Evolutionary conservation across 495 filamentous ascomycete genomes (phyloP).

Genomic region (Penicillium nucicola): DNA sequence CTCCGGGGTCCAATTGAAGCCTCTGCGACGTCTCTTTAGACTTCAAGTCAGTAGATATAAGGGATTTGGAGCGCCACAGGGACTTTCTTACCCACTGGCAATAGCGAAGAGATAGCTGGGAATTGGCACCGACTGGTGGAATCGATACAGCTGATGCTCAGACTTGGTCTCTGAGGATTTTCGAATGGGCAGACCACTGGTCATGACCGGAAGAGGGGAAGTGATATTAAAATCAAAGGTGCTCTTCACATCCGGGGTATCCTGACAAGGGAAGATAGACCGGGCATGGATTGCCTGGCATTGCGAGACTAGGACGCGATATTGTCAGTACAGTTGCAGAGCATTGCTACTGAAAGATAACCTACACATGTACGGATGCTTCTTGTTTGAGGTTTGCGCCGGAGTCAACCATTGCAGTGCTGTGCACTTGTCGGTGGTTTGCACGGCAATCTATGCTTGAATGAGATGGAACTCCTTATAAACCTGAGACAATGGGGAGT

Average conservation of each 20-base stretch:
- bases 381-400: constrained; percentile 87
- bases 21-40: constrained; percentile 65
- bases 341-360: background rate
- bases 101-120: constrained; percentile 92
- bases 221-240: constrained; percentile 85
- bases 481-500: background rate
- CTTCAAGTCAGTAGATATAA: background rate
- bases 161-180: constrained; percentile 32
- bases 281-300: constrained; percentile 94
- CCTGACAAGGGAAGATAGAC: constrained; percentile 93
- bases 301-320: constrained; percentile 64
- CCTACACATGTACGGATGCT: constrained; percentile 88
- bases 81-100: constrained; percentile 61
- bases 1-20: constrained; percentile 84
- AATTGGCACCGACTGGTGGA: constrained; percentile 86
- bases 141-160: constrained; percentile 65
- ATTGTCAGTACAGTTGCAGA: background rate
- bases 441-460: constrained; percentile 46
- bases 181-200: constrained; percentile 73
- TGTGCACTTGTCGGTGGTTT: constrained; percentile 82
- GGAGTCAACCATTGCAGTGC: constrained; percentile 92
- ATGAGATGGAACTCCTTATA: background rate
- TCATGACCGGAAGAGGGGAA: constrained; percentile 82
- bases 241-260: constrained; percentile 92
- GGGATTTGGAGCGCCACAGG: background rate